phyloP scores from a whole-genome alignment of 441 rosid species.

The Viola pubescens region DNA sequence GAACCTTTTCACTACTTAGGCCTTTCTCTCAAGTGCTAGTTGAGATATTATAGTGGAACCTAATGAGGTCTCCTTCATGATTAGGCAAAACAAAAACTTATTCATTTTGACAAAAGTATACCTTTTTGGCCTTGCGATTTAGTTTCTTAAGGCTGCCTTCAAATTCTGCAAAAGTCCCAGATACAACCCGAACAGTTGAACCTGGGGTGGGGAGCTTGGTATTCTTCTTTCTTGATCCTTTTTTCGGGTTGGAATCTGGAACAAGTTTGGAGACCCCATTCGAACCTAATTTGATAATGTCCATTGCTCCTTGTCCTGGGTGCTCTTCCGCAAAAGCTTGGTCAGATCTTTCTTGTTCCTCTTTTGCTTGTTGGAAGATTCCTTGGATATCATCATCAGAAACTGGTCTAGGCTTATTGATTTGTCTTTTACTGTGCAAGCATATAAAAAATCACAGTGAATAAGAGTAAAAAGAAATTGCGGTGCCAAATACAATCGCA shows the following conservation, averaged over 20 bases:
- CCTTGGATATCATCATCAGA: slow-evolving; percentile 58
- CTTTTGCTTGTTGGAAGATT: slow-evolving; percentile 61
- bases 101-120: slow-evolving; percentile 15
- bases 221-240: slow-evolving; percentile 19
- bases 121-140: slow-evolving; percentile 67
- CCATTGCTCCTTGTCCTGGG: slow-evolving; percentile 23
- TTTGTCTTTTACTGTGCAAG: slow-evolving; percentile 52
- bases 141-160: slow-evolving; percentile 64
- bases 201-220: slow-evolving; percentile 43
- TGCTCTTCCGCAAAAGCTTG: slow-evolving; percentile 47
- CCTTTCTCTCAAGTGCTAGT: neutral
- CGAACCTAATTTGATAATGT: slow-evolving; percentile 26
- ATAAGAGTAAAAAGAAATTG: neutral
- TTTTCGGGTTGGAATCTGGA: slow-evolving; percentile 29
- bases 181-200: slow-evolving; percentile 55
- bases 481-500: neutral
- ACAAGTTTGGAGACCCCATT: slow-evolving; percentile 22
- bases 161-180: slow-evolving; percentile 71
- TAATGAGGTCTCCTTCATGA: neutral
- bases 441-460: neutral
- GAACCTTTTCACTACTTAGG: neutral
- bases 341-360: slow-evolving; percentile 62
- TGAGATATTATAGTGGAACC: neutral
- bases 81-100: neutral
- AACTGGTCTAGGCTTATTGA: slow-evolving; percentile 70